phyloP scores from a whole-genome alignment of 345 rosid species.

The Balakata baccata region DNA sequence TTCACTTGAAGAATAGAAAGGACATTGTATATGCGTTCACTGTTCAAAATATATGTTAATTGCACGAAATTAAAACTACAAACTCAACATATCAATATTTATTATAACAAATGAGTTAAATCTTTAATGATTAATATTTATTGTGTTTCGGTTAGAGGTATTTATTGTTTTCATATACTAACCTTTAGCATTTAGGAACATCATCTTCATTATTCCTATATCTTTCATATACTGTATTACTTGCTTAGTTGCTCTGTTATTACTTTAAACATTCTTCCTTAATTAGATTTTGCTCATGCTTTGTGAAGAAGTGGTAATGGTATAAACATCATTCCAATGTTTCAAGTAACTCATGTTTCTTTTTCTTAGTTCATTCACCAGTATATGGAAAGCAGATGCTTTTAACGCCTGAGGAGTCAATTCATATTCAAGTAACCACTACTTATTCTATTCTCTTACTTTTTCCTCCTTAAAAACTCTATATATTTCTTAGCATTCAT shows the following conservation, averaged over 20 bases:
- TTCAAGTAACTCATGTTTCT: conserved; percentile 21
- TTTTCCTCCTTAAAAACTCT: background rate
- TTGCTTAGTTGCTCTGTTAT: background rate
- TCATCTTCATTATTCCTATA: background rate
- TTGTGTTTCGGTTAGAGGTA: background rate
- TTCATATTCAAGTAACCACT: conserved; percentile 64
- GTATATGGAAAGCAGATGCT: conserved; percentile 82
- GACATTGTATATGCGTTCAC: background rate
- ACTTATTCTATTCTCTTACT: background rate
- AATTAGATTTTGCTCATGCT: conserved; percentile 5
- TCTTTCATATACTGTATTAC: background rate
- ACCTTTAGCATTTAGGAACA: background rate
- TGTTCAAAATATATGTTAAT: background rate
- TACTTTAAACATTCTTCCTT: background rate
- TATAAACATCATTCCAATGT: conserved; percentile 4
- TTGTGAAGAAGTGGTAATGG: background rate
- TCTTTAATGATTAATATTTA: background rate
- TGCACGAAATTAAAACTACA: background rate
- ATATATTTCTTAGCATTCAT: background rate
- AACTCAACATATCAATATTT: background rate
- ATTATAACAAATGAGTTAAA: background rate
- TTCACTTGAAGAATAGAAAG: background rate
- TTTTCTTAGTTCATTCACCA: conserved; percentile 57
- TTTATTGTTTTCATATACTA: background rate
- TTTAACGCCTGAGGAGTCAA: conserved; percentile 80